phyloP scores from a whole-genome alignment of 495 filamentous ascomycete genomes.

The Rostrohypoxylon terebratum region DNA sequence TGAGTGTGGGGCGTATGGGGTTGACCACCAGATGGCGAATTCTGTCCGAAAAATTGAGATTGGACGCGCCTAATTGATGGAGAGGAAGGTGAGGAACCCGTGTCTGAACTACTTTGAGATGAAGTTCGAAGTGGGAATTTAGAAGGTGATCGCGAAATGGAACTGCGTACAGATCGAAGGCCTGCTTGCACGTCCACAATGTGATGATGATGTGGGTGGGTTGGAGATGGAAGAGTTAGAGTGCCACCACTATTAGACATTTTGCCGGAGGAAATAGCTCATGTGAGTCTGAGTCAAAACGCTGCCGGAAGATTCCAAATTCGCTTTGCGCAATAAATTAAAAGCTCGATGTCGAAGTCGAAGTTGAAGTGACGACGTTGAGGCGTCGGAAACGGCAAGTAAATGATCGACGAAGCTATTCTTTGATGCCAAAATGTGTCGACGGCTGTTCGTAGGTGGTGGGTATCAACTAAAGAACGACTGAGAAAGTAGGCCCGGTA shows the following conservation, averaged over 20 bases:
- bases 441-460: neutral
- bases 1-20: constrained; percentile 52
- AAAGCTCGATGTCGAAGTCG: neutral
- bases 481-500: neutral
- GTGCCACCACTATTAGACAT: constrained; percentile 73
- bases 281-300: neutral
- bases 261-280: constrained; percentile 22
- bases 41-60: constrained; percentile 47
- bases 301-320: neutral
- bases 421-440: neutral
- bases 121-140: constrained; percentile 75
- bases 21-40: constrained; percentile 41
- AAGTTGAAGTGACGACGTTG: neutral
- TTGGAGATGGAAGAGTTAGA: constrained; percentile 84
- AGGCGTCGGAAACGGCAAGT: neutral
- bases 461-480: neutral
- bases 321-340: neutral
- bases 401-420: neutral
- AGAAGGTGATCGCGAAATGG: constrained; percentile 87
- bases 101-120: constrained; percentile 51
- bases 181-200: constrained; percentile 77
- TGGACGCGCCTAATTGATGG: constrained; percentile 48
- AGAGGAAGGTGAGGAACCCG: constrained; percentile 43
- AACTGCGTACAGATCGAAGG: constrained; percentile 81
- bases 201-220: constrained; percentile 73